Base-by-base conservation (phyloP, 768 basidiomycete species). In the Suillus lakei region DNA sequence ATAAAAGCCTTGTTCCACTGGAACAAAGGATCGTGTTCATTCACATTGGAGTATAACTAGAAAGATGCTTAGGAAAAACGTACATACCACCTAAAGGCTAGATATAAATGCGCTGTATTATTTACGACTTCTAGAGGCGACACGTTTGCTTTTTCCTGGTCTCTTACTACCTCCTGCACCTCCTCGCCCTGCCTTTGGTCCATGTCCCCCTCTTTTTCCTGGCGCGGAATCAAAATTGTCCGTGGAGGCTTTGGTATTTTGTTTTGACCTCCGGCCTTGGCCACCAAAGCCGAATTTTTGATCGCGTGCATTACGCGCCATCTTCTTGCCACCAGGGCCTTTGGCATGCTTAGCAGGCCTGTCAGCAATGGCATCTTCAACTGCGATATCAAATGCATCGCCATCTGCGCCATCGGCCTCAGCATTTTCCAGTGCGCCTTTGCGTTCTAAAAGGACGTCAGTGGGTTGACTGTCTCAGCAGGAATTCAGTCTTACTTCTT, bases 281-380 rank as follows among this genome's bases (percentile, higher is more conserved):
- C 92, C 88, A 26, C 92, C 91, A 70, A 91, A 91, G 16, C 94
- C 93, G 73, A 85, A 96, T 76, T 96, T 96, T 72, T 86, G 76
- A 75, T 97, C 89, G 48, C 95, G 86, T 16, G 81, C 83, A 30
- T 82, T 74, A 21, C 93, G 87, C 53, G 86, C 81, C 66, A 91
- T 69, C 77, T 77, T 74, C 39, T 71, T 68, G 26, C 75, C 78
- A 50, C 68, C 67, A 36, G 61, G 70, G 41, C 64, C 43, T 65
- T 73, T 80, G 56, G 79, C 73, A n/a, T 85, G 85, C 63, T 91
- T 91, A 5, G 82, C 73, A 13, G 91, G 91, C 16, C 86, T 86
- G 70, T 91, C 89, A 34, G 89, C 78, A 70, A 96, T 88, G 12
- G 94, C 95, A 65, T 97, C 93, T 74, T 99, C 95, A 41, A 98